Percentiles rank a stretch among this genome's conserved stretches.
phyloP scores from a whole-genome alignment of 2,329 filamentous ascomycete species.

The Aureobasidium sp. region DNA sequence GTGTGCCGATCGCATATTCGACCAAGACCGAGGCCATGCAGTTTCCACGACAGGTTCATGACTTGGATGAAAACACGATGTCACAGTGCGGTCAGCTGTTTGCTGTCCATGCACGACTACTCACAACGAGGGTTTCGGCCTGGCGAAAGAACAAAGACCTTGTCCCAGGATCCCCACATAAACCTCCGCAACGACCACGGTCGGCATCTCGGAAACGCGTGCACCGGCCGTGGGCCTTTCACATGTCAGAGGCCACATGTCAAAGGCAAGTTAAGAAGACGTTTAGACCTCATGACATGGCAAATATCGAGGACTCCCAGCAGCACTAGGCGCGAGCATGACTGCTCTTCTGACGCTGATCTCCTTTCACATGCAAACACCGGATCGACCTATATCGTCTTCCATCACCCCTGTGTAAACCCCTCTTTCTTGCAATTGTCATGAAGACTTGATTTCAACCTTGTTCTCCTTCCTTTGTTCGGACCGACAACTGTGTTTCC shows the following conservation, averaged over 20 bases:
- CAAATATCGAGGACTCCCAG: neutral
- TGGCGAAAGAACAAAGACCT: neutral
- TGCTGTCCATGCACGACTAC: neutral
- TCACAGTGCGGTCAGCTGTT: neutral
- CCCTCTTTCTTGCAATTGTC: neutral
- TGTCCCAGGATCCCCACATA: neutral
- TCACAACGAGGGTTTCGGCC: neutral
- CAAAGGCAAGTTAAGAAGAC: neutral
- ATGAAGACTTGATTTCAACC: neutral
- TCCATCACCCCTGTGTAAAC: neutral
- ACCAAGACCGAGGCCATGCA: neutral
- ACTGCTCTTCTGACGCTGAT: neutral
- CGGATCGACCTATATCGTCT: neutral
- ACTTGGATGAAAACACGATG: neutral
- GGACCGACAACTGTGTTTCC: neutral
- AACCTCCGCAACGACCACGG: neutral
- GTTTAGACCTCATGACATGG: slow-evolving; percentile 7
- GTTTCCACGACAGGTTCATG: neutral
- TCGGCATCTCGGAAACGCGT: neutral
- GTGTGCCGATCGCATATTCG: too few relatives aligned
- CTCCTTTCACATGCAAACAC: neutral
- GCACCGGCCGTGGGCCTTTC: neutral
- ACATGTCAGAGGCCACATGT: slow-evolving; percentile 7
- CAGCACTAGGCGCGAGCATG: slow-evolving; percentile 1
- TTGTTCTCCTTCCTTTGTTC: slow-evolving; percentile 2